Evolutionary conservation across 1,284 basidiomycete genomes (phyloP).

Genomic region (Fistulina hepatica): DNA sequence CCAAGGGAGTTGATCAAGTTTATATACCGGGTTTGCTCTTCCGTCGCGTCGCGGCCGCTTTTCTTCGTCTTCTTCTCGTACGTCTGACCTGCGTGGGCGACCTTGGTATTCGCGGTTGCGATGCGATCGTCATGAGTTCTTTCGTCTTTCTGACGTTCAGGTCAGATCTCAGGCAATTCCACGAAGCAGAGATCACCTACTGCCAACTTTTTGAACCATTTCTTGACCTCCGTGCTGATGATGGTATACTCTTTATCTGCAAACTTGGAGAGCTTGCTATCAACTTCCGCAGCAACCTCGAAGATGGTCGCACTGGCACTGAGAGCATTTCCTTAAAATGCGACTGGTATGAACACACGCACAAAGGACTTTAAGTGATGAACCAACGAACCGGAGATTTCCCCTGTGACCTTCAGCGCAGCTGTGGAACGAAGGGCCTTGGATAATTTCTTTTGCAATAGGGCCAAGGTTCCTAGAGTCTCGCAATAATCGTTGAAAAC

Average conservation of each 20-base stretch:
- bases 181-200: constrained; percentile 33
- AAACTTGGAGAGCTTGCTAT: constrained; percentile 61
- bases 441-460: constrained; percentile 62
- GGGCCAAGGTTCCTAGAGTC: constrained; percentile 46
- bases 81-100: constrained; percentile 63
- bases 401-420: constrained; percentile 43
- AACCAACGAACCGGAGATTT: constrained; percentile 44
- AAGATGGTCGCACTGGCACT: constrained; percentile 52
- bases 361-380: background rate
- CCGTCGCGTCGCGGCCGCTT: constrained; percentile 51
- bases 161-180: background rate
- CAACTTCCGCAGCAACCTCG: constrained; percentile 57
- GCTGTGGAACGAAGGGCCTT: constrained; percentile 59
- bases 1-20: constrained; percentile 61
- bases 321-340: constrained; percentile 49
- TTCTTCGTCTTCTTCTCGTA: constrained; percentile 75
- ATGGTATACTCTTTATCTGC: constrained; percentile 62
- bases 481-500: constrained; percentile 66
- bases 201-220: constrained; percentile 73
- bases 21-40: constrained; percentile 69
- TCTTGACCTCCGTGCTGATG: constrained; percentile 59
- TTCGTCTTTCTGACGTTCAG: constrained; percentile 56
- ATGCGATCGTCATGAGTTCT: constrained; percentile 63
- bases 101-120: constrained; percentile 53
- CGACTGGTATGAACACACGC: constrained; percentile 3